Evolutionary conservation across 805 yeast species (phyloP).

Genomic region (Metschnikowia lochheadii): DNA sequence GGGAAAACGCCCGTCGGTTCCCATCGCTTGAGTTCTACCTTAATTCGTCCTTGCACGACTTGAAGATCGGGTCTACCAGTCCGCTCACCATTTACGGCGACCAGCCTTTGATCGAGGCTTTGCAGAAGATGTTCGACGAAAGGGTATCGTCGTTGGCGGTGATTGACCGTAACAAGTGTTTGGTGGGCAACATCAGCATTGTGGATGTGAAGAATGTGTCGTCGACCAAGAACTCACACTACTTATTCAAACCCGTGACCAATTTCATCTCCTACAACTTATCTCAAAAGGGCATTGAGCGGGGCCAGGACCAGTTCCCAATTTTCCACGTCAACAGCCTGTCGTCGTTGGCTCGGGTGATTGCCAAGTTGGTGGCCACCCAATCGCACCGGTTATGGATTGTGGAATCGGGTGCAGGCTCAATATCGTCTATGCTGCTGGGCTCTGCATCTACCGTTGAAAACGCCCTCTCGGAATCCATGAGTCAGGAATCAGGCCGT

Average conservation of each 20-base stretch:
- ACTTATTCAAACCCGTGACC: slow-evolving; percentile 76
- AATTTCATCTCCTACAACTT: slow-evolving; percentile 85
- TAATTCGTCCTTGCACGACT: slow-evolving; percentile 61
- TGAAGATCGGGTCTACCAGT: slow-evolving; percentile 65
- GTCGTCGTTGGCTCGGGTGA: slow-evolving; percentile 78
- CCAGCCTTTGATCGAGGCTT: slow-evolving; percentile 80
- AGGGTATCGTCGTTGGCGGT: slow-evolving; percentile 91
- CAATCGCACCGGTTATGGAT: slow-evolving; percentile 88
- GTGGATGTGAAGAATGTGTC: slow-evolving; percentile 91
- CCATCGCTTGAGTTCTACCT: slow-evolving; percentile 74
- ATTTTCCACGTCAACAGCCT: slow-evolving; percentile 85
- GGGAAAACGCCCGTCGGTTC: slow-evolving; percentile 91
- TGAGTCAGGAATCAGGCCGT: slow-evolving; percentile 35
- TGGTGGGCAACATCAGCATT: slow-evolving; percentile 89
- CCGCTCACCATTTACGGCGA: slow-evolving; percentile 86
- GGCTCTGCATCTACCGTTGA: slow-evolving; percentile 14
- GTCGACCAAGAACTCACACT: slow-evolving; percentile 78
- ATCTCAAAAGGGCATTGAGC: slow-evolving; percentile 83
- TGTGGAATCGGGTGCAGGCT: slow-evolving; percentile 42
- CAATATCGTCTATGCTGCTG: slow-evolving; percentile 9
- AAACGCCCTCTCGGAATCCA: slow-evolving; percentile 10
- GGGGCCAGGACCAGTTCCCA: slow-evolving; percentile 95
- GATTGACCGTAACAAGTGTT: slow-evolving; percentile 68
- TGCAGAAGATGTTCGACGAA: slow-evolving; percentile 76
- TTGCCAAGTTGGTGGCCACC: slow-evolving; percentile 95